A percentile compares a stretch with the other conserved stretches of the same genome.
Conservation (phyloP, 306 rosid genomes). For the Prunus fruticosa region DNA sequence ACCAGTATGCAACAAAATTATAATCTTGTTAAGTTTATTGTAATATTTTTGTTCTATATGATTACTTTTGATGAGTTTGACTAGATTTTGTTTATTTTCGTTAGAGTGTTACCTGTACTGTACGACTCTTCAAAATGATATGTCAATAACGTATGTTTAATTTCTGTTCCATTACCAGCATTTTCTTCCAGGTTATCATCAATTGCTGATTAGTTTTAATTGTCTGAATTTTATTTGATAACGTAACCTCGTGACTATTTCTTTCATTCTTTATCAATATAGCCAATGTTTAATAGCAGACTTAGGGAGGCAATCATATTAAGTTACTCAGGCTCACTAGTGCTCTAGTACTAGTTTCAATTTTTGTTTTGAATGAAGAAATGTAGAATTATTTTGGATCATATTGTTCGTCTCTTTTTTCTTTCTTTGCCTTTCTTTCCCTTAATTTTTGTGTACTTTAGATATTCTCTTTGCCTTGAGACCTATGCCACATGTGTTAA, state of each 20-base stretch:
- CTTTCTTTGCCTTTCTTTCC: neutral
- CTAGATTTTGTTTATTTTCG: neutral
- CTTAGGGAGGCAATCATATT: neutral
- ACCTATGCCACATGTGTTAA: neutral
- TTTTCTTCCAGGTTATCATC: neutral
- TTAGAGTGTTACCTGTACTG: neutral
- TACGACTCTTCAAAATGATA: neutral
- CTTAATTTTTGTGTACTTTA: neutral
- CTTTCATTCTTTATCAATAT: neutral
- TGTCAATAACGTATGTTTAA: neutral
- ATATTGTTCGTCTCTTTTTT: neutral
- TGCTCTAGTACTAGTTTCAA: neutral
- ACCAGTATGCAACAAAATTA: neutral
- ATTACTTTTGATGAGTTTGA: slow-evolving; percentile 12
- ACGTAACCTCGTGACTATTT: neutral
- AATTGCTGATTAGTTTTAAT: neutral
- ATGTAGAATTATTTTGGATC: neutral
- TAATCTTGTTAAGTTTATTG: slow-evolving; percentile 3
- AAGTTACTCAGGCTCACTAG: neutral
- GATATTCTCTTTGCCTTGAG: neutral
- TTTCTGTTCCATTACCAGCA: neutral
- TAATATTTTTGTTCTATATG: neutral
- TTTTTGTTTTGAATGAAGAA: neutral
- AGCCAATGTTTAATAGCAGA: neutral
- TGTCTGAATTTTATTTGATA: neutral